These are phyloP conservation scores for Suillus brevipes DNA, from an alignment of 768 basidiomycete species.

Conservation along the genomic window DNA sequence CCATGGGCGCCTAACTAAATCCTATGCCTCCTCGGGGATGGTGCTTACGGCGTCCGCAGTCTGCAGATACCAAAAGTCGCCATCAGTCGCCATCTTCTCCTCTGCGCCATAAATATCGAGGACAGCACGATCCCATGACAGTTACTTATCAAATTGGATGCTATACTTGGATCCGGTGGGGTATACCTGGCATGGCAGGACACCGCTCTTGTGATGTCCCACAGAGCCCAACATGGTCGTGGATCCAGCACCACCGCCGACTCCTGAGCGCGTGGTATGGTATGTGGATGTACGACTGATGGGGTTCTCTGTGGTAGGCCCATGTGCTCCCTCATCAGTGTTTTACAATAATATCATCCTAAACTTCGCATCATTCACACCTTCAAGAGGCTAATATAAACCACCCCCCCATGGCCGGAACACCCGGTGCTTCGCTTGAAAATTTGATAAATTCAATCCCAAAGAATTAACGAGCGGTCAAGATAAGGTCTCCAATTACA, in stretches of 20 bases:
- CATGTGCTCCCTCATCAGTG: background rate
- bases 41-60: constrained; percentile 1
- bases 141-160: background rate
- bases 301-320: background rate
- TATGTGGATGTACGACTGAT: background rate
- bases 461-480: constrained; percentile 12
- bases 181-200: background rate
- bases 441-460: background rate
- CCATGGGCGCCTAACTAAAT: background rate
- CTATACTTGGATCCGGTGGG: constrained; percentile 1
- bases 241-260: background rate
- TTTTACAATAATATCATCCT: background rate
- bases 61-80: background rate
- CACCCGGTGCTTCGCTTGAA: background rate
- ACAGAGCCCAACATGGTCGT: background rate
- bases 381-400: background rate
- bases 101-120: background rate
- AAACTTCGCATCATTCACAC: constrained; percentile 1
- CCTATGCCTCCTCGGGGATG: background rate
- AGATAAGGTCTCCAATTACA: constrained; percentile 21
- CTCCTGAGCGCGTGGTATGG: background rate
- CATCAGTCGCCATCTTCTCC: background rate
- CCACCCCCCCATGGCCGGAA: background rate
- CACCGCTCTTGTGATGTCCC: constrained; percentile 1
- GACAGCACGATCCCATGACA: background rate